Base-by-base conservation (phyloP, 805 yeast species). In the Vanderwaltozyma verrucispora region DNA sequence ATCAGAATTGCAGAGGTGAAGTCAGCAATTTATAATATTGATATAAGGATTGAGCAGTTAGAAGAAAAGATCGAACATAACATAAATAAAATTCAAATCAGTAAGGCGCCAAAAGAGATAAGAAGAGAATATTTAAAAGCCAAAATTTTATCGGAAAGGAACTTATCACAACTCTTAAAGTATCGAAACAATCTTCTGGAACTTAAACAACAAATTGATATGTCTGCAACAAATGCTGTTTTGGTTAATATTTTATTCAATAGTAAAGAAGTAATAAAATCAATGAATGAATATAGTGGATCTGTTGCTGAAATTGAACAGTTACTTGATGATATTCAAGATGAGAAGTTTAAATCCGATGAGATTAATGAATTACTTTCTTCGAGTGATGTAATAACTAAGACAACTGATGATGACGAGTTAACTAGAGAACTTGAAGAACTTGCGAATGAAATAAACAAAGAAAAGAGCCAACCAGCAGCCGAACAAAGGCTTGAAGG, bases 231-330 rank as follows among this genome's bases (percentile, higher is more conserved):
- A 10, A 69, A 69, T 44, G 52, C 55, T 24, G 56, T 62, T 16
- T 45, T 71, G 5, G 36, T 66, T 7, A 53, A 50, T 14, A 66
- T 69, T 3, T 42, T 72, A 16, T 51, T 56, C 36, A 53, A 59
- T 14, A 63, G 71, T 17, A 52, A 61, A 4, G 47, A 48, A 8
- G 50, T 66, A 15, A 53, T 72, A 25, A 51, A 52, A 33, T 42
- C 50, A 19, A 54, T 72, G 32, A 70, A 71, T 40, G 37, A 53
- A 8, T 62, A 62, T 34, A 44, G 64, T 25, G 74, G 72, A 4
- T 70, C 69, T 2, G 55, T 62, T 12, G 74, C 70, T 9, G 52
- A 56, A 26, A 67, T 72, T 1, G 66, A 63, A 17, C 58, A 61
- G 3, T 43, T 68, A 5, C 50, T 70, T 46, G 69, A 65, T 35